A percentile compares a stretch with the other conserved stretches of the same genome.
Conservation (phyloP, 2,329 filamentous ascomycete genomes). For the Cladophialophora bantiana region DNA sequence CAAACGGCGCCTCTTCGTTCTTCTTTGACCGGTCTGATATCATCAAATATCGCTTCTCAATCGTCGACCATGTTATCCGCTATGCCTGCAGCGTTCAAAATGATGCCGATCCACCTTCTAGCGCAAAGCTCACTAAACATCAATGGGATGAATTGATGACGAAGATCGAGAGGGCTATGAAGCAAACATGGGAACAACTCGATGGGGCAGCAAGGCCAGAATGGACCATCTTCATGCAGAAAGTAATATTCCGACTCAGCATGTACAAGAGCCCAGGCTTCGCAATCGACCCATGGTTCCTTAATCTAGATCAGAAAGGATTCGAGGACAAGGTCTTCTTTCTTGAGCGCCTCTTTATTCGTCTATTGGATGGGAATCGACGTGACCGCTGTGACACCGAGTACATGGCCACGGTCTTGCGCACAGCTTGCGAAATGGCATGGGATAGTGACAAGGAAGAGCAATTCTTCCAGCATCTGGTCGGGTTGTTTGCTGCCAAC, state of each 20-base stretch:
- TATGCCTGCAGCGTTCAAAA: constrained; percentile 22
- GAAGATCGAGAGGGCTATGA: constrained; percentile 28
- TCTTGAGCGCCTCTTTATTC: constrained; percentile 27
- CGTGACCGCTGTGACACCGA: constrained; percentile 8
- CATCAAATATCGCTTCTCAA: constrained; percentile 27
- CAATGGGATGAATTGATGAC: constrained; percentile 25
- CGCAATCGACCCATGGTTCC: constrained; percentile 28
- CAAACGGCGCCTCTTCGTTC: constrained; percentile 3
- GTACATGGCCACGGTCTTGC: constrained; percentile 18
- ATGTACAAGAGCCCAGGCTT: constrained; percentile 27
- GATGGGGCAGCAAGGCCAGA: constrained; percentile 12
- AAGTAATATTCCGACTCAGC: constrained; percentile 29
- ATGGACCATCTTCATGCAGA: constrained; percentile 30
- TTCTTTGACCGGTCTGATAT: constrained; percentile 23
- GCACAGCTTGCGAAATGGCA: constrained; percentile 21
- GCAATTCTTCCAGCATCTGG: constrained; percentile 13
- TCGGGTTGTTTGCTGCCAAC: constrained; percentile 22
- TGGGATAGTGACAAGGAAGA: constrained; percentile 6
- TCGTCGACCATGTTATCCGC: constrained; percentile 32
- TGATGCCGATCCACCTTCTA: constrained; percentile 5
- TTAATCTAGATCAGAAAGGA: constrained; percentile 7
- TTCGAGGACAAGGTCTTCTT: constrained; percentile 21
- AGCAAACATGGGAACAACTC: constrained; percentile 23
- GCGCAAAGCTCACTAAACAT: constrained; percentile 14
- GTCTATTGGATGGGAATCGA: neutral